These are phyloP conservation scores for Isabelozyma rhagii DNA, from an alignment of 805 yeast species.

Conservation along the genomic window DNA sequence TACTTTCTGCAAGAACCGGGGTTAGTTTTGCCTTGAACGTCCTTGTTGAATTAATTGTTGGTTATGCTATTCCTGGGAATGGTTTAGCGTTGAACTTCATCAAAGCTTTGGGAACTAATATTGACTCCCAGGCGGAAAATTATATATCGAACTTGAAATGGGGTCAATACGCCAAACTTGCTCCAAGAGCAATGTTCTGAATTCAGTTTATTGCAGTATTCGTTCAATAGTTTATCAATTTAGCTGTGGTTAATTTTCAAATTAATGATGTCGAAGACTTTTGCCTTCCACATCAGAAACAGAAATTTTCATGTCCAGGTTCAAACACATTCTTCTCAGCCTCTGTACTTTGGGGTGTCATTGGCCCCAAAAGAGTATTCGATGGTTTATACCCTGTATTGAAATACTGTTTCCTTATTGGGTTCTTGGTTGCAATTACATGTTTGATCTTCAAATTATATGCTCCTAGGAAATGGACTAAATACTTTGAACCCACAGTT, in stretches of 20 bases:
- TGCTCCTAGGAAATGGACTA: conserved; percentile 13
- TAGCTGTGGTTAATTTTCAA: conserved; percentile 27
- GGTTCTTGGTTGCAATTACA: conserved; percentile 21
- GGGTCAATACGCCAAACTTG: conserved; percentile 60
- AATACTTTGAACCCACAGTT: conserved; percentile 31
- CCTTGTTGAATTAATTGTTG: conserved; percentile 34
- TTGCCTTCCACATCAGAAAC: conserved; percentile 42
- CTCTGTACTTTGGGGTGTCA: conserved; percentile 62
- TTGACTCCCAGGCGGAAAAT: conserved; percentile 54
- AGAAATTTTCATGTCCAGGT: conserved; percentile 40
- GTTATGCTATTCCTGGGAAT: conserved; percentile 37
- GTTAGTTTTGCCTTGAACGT: conserved; percentile 31
- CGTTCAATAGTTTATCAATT: conserved; percentile 19
- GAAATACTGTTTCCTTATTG: conserved; percentile 33
- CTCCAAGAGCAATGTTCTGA: conserved; percentile 57
- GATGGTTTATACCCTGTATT: conserved; percentile 28
- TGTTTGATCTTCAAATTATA: conserved; percentile 11
- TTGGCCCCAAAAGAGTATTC: conserved; percentile 46
- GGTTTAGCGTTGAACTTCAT: conserved; percentile 41
- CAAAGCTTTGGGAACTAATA: conserved; percentile 57
- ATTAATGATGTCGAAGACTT: conserved; percentile 26
- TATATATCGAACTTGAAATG: conserved; percentile 56
- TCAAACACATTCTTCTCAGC: conserved; percentile 46
- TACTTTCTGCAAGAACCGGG: conserved; percentile 27
- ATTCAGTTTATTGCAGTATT: conserved; percentile 23